Evolutionary conservation across 306 rosid species (phyloP), one percentile per base, ranked within the genome.

Genomic region (Cotoneaster glaucophyllus): DNA sequence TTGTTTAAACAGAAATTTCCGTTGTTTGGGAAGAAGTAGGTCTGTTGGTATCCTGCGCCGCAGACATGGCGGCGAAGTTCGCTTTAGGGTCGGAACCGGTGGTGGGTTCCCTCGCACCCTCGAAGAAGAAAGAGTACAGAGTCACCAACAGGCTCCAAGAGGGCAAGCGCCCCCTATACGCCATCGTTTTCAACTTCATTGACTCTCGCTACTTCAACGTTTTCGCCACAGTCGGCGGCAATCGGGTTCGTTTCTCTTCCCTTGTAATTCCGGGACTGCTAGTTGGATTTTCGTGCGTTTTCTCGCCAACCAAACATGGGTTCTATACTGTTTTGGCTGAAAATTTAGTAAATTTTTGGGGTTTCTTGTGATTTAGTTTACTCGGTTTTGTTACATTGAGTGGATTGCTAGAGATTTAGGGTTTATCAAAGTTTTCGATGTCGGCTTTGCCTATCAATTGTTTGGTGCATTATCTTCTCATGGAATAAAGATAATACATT

Each of bases 161-260:
- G 82, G 97, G 98, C 17, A 92, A 92, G 73, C 89, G 96, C 44
- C 99, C 99, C 58, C 70, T 92, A 3, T 92, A 92, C 81, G 96
- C 97, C 66, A 80, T 92, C 53, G 93, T 92, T 84, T 95, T 95
- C 86, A 95, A 95, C 87, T 90, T 90, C 89, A 81, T 90, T 45
- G 97, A 95, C 69, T 85, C 96, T 19, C 96, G 92, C 75, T 95
- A 86, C 86, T 73, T 88, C 88, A 85, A 83, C 70, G 93, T 95
- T 79, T 95, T 95, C 67, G 97, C 97, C 79, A 95, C 97, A 69
- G 99, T 89, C 59, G 93, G 99, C 28, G 97, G 97, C 85, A 95
- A 95, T 77, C 87, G 96, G 90, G 94, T 89, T 25, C 24, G 88
- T 76, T 5, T 44, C 77, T 50, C 67, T 26, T 62, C 13, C 34